phyloP scores from a whole-genome alignment of 441 rosid species.

The Euphorbia celastroides region DNA sequence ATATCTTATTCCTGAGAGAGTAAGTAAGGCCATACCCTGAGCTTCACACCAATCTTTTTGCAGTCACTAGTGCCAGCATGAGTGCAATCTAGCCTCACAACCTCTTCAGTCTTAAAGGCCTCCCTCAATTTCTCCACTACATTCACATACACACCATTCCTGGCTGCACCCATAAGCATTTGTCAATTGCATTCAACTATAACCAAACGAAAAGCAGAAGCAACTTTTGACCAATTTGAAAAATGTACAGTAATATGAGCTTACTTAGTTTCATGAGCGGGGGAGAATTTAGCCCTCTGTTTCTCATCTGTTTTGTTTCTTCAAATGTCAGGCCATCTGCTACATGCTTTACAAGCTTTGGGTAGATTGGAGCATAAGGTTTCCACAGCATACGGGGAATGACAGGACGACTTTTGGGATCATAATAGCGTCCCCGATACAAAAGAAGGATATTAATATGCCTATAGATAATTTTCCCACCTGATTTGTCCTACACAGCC shows the following conservation, averaged over 20 bases:
- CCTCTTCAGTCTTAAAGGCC: slow-evolving; percentile 58
- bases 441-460: slow-evolving; percentile 60
- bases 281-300: slow-evolving; percentile 47
- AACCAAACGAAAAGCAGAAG: neutral
- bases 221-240: neutral
- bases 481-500: slow-evolving; percentile 64
- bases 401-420: slow-evolving; percentile 48
- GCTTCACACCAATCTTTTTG: slow-evolving; percentile 76
- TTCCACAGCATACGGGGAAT: slow-evolving; percentile 89
- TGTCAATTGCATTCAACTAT: neutral
- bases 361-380: slow-evolving; percentile 82
- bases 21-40: slow-evolving; percentile 46
- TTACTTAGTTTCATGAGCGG: slow-evolving; percentile 71
- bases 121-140: slow-evolving; percentile 70
- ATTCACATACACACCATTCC: slow-evolving; percentile 80
- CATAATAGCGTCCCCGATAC: slow-evolving; percentile 71
- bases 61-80: slow-evolving; percentile 77
- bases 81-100: slow-evolving; percentile 74
- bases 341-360: slow-evolving; percentile 63
- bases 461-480: slow-evolving; percentile 64
- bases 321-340: slow-evolving; percentile 76
- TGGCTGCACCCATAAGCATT: slow-evolving; percentile 38
- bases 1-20: neutral
- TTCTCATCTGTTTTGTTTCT: slow-evolving; percentile 79
- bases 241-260: slow-evolving; percentile 14